Evolutionary conservation across 2,329 filamentous ascomycete species (phyloP).

Genomic region (Ceratocystis alfenasii): DNA sequence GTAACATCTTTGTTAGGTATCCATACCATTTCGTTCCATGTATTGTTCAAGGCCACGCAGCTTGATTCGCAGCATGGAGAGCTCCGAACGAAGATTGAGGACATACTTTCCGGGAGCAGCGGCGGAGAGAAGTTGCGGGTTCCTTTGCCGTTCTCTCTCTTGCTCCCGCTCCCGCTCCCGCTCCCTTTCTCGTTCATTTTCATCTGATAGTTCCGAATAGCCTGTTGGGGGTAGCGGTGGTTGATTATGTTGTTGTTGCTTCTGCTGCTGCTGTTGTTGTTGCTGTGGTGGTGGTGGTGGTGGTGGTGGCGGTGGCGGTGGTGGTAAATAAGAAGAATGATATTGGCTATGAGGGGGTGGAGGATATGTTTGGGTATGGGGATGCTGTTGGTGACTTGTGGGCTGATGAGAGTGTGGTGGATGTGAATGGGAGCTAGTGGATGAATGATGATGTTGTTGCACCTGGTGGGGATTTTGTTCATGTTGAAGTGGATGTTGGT

Average conservation of each 20-base stretch:
- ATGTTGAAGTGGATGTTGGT: background rate
- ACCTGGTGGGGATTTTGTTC: background rate
- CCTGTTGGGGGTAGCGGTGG: background rate
- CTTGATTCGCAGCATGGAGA: constrained; percentile 46
- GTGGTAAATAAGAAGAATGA: background rate
- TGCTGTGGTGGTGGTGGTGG: background rate
- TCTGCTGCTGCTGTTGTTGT: background rate
- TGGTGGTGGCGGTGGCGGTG: background rate
- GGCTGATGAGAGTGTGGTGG: constrained; percentile 17
- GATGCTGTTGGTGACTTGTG: constrained; percentile 2
- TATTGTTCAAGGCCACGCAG: constrained; percentile 39
- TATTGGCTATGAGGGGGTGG: background rate
- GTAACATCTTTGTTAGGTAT: constrained; percentile 26
- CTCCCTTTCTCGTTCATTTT: constrained; percentile 30
- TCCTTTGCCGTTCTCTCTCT: constrained; percentile 37
- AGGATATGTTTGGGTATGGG: background rate
- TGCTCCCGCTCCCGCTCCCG: constrained; percentile 30
- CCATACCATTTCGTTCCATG: constrained; percentile 39
- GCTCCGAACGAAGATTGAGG: constrained; percentile 30
- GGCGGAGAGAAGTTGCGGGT: background rate
- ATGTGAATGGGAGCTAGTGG: background rate
- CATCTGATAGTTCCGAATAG: background rate
- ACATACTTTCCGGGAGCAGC: constrained; percentile 24
- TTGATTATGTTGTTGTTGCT: too few species aligned
- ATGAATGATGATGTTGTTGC: constrained; percentile 1